These are phyloP conservation scores for Plasmodium inui DNA, from an alignment of 169 alveolate genomes.

Conservation along the genomic window DNA sequence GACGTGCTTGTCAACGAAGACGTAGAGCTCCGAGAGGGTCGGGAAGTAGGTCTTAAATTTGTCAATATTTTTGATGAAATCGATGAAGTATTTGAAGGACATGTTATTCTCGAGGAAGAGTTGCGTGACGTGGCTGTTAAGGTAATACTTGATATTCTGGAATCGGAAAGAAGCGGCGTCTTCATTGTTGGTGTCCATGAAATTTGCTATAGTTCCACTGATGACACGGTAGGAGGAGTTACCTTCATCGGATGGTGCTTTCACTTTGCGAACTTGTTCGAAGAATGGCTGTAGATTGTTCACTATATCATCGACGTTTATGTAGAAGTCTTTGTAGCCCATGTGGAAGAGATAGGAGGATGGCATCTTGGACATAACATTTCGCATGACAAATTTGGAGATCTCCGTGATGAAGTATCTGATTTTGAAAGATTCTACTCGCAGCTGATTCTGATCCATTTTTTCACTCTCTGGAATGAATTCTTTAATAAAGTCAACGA, in stretches of 20 bases:
- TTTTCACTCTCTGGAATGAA: neutral
- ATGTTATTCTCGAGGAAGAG: slow-evolving; percentile 26
- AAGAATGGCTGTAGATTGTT: neutral
- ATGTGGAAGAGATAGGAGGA: neutral
- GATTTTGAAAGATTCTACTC: slow-evolving; percentile 7
- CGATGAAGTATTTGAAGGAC: slow-evolving; percentile 12
- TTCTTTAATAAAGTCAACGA: slow-evolving; percentile 19
- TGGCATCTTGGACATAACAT: slow-evolving; percentile 22
- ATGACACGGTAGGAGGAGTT: neutral
- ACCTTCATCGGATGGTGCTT: neutral
- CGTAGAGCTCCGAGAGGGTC: slow-evolving; percentile 35
- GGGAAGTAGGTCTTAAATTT: slow-evolving; percentile 48
- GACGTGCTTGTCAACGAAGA: slow-evolving; percentile 34
- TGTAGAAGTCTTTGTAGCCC: neutral
- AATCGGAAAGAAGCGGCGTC: neutral
- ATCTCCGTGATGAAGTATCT: slow-evolving; percentile 36
- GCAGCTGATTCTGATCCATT: neutral
- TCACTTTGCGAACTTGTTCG: neutral
- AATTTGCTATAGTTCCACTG: slow-evolving; percentile 19
- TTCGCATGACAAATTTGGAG: slow-evolving; percentile 15
- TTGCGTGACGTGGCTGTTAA: slow-evolving; percentile 20
- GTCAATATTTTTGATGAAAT: slow-evolving; percentile 23
- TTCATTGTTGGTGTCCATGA: neutral
- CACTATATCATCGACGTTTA: slow-evolving; percentile 3
- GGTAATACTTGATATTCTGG: slow-evolving; percentile 16